Percentiles rank a stretch among this genome's conserved stretches.
These are phyloP conservation scores for Cyclospora cayetanensis DNA, from an alignment of 169 alveolate species.

Conservation along the genomic window DNA sequence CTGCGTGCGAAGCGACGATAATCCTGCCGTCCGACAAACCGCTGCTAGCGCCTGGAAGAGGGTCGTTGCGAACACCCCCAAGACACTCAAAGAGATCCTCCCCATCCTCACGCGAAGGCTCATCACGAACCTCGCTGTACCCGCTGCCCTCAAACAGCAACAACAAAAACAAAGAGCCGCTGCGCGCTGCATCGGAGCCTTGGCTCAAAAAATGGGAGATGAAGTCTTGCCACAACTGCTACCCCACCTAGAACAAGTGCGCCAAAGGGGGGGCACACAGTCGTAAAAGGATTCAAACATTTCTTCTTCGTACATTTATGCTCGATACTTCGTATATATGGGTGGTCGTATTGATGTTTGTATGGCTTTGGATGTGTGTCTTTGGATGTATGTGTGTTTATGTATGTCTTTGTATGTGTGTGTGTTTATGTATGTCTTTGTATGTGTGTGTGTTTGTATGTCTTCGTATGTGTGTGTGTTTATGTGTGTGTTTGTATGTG, in stretches of 20 bases:
- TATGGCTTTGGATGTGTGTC: too few species aligned
- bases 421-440: too few species aligned
- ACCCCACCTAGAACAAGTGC: constrained; percentile 73
- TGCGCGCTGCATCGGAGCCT: constrained; percentile 76
- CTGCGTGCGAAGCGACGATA: constrained; percentile 78
- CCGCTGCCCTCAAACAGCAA: constrained; percentile 6
- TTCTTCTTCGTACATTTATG: too few species aligned
- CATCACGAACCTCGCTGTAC: constrained; percentile 70
- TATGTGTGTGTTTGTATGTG: too few species aligned
- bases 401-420: too few species aligned
- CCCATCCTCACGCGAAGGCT: constrained; percentile 77
- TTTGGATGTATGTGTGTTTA: too few species aligned
- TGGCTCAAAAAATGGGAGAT: constrained; percentile 75
- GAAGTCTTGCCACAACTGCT: constrained; percentile 71
- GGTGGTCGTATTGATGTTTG: too few species aligned
- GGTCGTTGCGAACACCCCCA: constrained; percentile 81
- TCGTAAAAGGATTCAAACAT: background rate
- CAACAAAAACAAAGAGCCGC: constrained; percentile 73
- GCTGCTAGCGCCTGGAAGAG: constrained; percentile 80
- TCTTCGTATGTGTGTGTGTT: too few species aligned
- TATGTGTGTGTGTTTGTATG: too few species aligned
- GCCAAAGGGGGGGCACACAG: background rate
- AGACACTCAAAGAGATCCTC: constrained; percentile 76
- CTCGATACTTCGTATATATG: too few species aligned
- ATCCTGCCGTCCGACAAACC: constrained; percentile 76